A percentile compares a stretch with the other conserved stretches of the same genome.
phyloP scores from a whole-genome alignment of 441 rosid genomes.

The Pelargonium cotyledonis region DNA sequence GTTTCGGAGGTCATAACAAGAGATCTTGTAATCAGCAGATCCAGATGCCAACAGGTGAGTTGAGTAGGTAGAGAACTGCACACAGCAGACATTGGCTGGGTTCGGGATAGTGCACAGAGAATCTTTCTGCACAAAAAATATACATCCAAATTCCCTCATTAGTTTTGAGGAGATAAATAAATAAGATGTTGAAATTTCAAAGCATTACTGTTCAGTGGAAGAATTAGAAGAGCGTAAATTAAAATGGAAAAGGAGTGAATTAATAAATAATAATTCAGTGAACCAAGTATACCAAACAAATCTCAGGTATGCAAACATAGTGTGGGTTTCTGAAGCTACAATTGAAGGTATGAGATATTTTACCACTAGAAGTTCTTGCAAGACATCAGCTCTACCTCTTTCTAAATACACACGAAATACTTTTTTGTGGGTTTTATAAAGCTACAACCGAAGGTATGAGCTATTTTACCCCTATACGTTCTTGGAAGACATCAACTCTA shows the following conservation, averaged over 20 bases:
- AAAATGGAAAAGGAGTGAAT: neutral
- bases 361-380: too few species aligned
- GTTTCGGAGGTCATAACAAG: slow-evolving; percentile 85
- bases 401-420: neutral
- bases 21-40: slow-evolving; percentile 85
- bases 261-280: neutral
- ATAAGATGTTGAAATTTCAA: too few species aligned
- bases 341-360: too few species aligned
- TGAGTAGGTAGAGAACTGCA: slow-evolving; percentile 86
- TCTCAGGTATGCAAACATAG: neutral
- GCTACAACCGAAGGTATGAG: neutral
- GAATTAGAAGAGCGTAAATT: neutral
- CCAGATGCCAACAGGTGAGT: slow-evolving; percentile 88
- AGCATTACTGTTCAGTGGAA: neutral
- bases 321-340: too few species aligned
- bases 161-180: neutral
- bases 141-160: neutral
- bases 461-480: neutral
- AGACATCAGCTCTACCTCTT: too few species aligned
- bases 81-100: slow-evolving; percentile 85
- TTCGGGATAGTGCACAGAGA: slow-evolving; percentile 69
- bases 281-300: neutral
- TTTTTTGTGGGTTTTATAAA: too few species aligned
- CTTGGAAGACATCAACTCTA: neutral
- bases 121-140: slow-evolving; percentile 45